These are phyloP conservation scores for Ceratocystis huliohia DNA, from an alignment of 2,329 filamentous ascomycete genomes.

Conservation along the genomic window DNA sequence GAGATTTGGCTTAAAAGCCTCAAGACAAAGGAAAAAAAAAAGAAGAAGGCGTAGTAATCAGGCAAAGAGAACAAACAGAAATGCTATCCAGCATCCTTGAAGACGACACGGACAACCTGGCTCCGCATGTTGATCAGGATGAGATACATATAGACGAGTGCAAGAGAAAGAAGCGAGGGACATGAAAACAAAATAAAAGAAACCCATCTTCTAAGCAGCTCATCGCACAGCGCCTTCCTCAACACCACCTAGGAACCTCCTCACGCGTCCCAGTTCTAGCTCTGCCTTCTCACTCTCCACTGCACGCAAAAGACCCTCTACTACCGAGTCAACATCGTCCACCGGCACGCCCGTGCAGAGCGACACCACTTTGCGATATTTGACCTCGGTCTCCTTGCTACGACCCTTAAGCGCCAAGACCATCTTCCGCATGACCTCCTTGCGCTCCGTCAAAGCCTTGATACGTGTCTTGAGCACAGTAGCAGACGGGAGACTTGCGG, in stretches of 20 bases:
- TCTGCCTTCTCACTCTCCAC: constrained; percentile 77
- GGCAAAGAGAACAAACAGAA: constrained; percentile 5
- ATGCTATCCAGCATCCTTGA: neutral
- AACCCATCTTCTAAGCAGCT: neutral
- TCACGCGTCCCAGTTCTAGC: constrained; percentile 61
- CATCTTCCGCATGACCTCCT: constrained; percentile 52
- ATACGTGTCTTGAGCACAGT: constrained; percentile 54
- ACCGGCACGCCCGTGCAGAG: constrained; percentile 74
- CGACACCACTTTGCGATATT: constrained; percentile 78
- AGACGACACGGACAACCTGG: too few species aligned
- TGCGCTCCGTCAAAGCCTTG: constrained; percentile 57
- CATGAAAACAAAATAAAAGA: neutral
- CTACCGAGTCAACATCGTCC: constrained; percentile 62
- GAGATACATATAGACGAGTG: neutral
- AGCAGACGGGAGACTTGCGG: constrained; percentile 23
- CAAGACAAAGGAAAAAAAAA: too few species aligned
- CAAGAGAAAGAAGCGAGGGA: neutral
- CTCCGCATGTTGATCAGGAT: too few species aligned
- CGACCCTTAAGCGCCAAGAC: constrained; percentile 61
- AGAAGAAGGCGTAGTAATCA: neutral
- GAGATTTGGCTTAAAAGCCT: too few species aligned
- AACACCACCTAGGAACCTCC: constrained; percentile 67
- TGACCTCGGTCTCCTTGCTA: constrained; percentile 71
- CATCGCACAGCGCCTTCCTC: constrained; percentile 44
- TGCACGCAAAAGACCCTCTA: constrained; percentile 69